These are phyloP conservation scores for Agaricus subrufescens DNA, from an alignment of 768 basidiomycete species.

Conservation along the genomic window DNA sequence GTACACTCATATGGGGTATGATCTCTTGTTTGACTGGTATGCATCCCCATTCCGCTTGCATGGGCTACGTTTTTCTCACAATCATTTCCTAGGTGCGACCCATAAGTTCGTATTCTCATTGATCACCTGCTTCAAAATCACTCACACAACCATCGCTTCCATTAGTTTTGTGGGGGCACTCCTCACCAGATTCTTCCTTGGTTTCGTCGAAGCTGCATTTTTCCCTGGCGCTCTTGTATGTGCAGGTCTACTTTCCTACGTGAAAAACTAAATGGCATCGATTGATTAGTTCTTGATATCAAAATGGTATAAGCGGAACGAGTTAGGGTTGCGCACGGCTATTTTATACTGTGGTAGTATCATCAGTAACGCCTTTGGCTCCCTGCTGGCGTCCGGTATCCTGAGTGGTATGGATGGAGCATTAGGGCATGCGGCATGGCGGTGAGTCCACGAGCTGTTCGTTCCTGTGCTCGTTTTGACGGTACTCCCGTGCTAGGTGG, in stretches of 20 bases:
- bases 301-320: constrained; percentile 75
- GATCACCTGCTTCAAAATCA: background rate
- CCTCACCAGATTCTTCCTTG: constrained; percentile 75
- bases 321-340: constrained; percentile 72
- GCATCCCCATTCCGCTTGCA: background rate
- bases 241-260: background rate
- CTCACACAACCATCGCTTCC: constrained; percentile 13
- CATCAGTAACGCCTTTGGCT: constrained; percentile 83
- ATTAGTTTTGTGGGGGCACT: constrained; percentile 64
- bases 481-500: constrained; percentile 44
- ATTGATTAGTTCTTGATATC: constrained; percentile 50
- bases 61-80: constrained; percentile 5
- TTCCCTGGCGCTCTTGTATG: constrained; percentile 56
- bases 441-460: constrained; percentile 33
- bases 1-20: constrained; percentile 72
- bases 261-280: background rate
- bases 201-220: constrained; percentile 65
- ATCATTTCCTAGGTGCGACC: constrained; percentile 27
- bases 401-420: constrained; percentile 71
- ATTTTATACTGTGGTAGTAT: constrained; percentile 72
- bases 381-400: constrained; percentile 77
- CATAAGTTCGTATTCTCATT: constrained; percentile 26
- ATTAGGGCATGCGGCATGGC: constrained; percentile 75
- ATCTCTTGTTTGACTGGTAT: constrained; percentile 51
- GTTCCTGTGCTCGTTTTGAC: background rate